These are phyloP conservation scores for Hypoxylon sp. DNA, from an alignment of 2,329 filamentous ascomycete genomes.

Conservation along the genomic window DNA sequence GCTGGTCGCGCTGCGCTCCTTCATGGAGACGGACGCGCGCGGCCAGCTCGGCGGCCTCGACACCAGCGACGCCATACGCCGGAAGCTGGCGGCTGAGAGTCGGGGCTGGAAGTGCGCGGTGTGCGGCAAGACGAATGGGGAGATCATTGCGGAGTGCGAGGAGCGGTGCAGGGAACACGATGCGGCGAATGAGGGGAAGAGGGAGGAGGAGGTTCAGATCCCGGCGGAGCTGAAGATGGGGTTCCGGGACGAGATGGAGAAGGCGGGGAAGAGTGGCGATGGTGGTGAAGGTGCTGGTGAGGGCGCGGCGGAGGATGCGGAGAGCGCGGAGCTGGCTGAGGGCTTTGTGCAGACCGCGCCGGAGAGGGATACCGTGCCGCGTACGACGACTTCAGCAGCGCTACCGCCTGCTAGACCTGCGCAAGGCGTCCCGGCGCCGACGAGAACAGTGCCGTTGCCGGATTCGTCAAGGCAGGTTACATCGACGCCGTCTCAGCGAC, in stretches of 20 bases:
- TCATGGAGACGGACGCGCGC: constrained; percentile 91
- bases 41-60: constrained; percentile 95
- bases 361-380: constrained; percentile 42
- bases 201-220: constrained; percentile 62
- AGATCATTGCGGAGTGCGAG: constrained; percentile 80
- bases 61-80: constrained; percentile 75
- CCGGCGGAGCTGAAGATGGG: constrained; percentile 74
- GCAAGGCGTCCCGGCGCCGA: constrained; percentile 51
- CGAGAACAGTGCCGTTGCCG: constrained; percentile 51
- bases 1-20: constrained; percentile 81
- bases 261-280: constrained; percentile 45
- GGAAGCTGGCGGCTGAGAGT: constrained; percentile 78
- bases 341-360: constrained; percentile 70
- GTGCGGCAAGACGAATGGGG: constrained; percentile 79
- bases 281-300: constrained; percentile 6
- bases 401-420: constrained; percentile 45
- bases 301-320: constrained; percentile 54
- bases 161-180: constrained; percentile 57
- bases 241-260: constrained; percentile 79
- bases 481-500: constrained; percentile 11
- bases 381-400: constrained; percentile 36
- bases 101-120: constrained; percentile 75
- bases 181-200: constrained; percentile 54
- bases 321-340: constrained; percentile 68
- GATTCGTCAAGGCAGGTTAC: constrained; percentile 44